Conservation (phyloP, 2,329 filamentous ascomycete species). For the Neophaeococcomyces aloes region DNA sequence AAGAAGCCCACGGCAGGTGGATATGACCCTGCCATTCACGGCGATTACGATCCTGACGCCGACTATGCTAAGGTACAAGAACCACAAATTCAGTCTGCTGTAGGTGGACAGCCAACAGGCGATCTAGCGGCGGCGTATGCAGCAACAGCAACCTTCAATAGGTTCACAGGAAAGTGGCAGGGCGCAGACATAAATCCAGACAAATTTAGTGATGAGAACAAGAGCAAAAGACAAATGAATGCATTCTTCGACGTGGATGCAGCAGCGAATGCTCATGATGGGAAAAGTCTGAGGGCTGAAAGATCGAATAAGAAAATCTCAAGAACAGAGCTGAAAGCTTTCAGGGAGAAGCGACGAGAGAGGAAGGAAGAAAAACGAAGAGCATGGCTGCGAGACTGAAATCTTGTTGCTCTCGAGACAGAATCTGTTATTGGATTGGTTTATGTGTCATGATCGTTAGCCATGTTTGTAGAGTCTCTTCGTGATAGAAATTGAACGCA, state of each 20-base stretch:
- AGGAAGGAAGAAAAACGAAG: slow-evolving; percentile 91
- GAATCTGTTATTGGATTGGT: neutral
- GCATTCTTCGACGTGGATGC: slow-evolving; percentile 94
- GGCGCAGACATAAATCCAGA: slow-evolving; percentile 56
- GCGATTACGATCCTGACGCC: slow-evolving; percentile 91
- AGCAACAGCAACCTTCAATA: slow-evolving; percentile 72
- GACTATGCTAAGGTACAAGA: slow-evolving; percentile 64
- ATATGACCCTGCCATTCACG: slow-evolving; percentile 94
- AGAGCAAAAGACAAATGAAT: slow-evolving; percentile 78
- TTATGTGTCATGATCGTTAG: neutral
- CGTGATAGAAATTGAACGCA: neutral
- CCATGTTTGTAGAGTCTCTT: too few species aligned
- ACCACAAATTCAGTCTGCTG: slow-evolving; percentile 24
- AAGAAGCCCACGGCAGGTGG: slow-evolving; percentile 49
- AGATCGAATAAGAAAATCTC: slow-evolving; percentile 70
- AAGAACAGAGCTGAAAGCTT: slow-evolving; percentile 79
- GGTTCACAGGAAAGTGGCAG: slow-evolving; percentile 80
- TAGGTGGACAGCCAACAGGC: slow-evolving; percentile 24
- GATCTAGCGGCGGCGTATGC: slow-evolving; percentile 48
- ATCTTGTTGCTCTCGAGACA: neutral
- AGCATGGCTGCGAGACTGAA: slow-evolving; percentile 78
- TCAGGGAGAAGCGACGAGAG: slow-evolving; percentile 78
- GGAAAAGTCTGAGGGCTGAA: slow-evolving; percentile 83
- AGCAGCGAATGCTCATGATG: slow-evolving; percentile 81
- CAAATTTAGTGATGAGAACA: slow-evolving; percentile 75